Base-by-base conservation (phyloP, 2,329 filamentous ascomycete genomes). In the Albifimbria verrucaria region DNA sequence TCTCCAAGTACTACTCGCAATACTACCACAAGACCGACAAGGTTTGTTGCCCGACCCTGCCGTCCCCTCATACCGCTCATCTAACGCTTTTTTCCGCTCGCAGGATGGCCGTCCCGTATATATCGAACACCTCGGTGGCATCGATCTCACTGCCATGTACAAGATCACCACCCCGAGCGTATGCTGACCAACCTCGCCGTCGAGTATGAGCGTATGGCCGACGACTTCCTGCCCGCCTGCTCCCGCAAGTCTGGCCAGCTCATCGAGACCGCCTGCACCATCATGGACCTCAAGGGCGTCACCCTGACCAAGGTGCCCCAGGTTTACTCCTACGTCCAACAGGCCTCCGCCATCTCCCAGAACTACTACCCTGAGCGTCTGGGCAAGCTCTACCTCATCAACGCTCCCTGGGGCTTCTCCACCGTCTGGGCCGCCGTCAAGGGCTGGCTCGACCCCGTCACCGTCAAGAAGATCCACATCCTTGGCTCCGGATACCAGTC, bases 311-410 rank as follows among this genome's bases (percentile, higher is more conserved):
- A 89, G 74, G 86, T 90, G 43, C 82, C 85, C 57, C 88, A 88
- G 56, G 93, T 97, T 54, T 96, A 95, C 78, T 82, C 85, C 51
- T 97, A 97, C 77, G 83, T 99, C 62, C 85, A 85, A 65, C 83
- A 88, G 69, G 92, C 91, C 45, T 94, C 91, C 28, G 86, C 78
- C 70, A 90, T 99, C 75, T 96, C 90, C 59, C 94, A 97, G 77
- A 96, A 97, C 83, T 96, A 97, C 85, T 99, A 99, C 77, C 94
- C 94, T 7, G 94, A 99, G 81, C 90, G 94, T 55, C 81, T 99
- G 55, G 94, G 94, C 67, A 92, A 92, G 75, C 82, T 99, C 69
- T 99, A 96, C 81, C 78, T 99, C 64, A 97, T 99, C 85, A 99
- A 99, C 76, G 90, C 93, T 3, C 92, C 92, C 20, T 97, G 92